Conservation (phyloP, 2,329 filamentous ascomycete genomes). For the Fulvia fulva region DNA sequence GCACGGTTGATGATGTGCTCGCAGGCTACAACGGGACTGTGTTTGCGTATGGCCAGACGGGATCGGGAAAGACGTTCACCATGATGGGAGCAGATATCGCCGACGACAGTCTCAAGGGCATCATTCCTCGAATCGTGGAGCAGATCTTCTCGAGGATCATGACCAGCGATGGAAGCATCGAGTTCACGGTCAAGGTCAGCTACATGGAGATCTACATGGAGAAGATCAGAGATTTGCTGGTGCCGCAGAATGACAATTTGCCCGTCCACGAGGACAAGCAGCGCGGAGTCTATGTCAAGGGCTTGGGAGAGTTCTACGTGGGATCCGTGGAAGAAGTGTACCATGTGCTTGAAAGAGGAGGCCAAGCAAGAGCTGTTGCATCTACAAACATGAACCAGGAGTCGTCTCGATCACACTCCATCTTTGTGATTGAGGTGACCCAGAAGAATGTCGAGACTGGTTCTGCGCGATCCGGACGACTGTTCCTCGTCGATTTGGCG, state of each 20-base stretch:
- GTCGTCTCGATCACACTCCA: conserved; percentile 95
- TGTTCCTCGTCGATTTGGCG: conserved; percentile 96
- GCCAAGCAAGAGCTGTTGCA: conserved; percentile 82
- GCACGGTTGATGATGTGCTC: conserved; percentile 95
- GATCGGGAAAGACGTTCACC: conserved; percentile 97
- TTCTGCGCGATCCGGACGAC: conserved; percentile 90
- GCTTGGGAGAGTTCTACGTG: conserved; percentile 89
- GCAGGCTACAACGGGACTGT: conserved; percentile 99
- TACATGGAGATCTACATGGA: conserved; percentile 99
- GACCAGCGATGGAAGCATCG: conserved; percentile 85
- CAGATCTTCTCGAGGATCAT: conserved; percentile 97
- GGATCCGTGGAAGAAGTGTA: conserved; percentile 94
- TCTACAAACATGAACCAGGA: conserved; percentile 99
- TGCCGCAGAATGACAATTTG: conserved; percentile 91
- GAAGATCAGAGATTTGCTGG: conserved; percentile 86
- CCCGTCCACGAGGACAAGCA: conserved; percentile 98
- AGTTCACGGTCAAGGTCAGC: conserved; percentile 97
- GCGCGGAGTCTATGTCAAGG: conserved; percentile 93
- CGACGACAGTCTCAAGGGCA: conserved; percentile 80
- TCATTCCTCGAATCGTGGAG: conserved; percentile 94
- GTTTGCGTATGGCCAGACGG: conserved; percentile 97
- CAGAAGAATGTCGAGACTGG: conserved; percentile 98
- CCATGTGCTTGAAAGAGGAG: conserved; percentile 92
- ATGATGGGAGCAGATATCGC: conserved; percentile 98
- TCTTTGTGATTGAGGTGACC: conserved; percentile 93